phyloP scores from a whole-genome alignment of 2,329 filamentous ascomycete species.

The Chaetomiaceae sp. region DNA sequence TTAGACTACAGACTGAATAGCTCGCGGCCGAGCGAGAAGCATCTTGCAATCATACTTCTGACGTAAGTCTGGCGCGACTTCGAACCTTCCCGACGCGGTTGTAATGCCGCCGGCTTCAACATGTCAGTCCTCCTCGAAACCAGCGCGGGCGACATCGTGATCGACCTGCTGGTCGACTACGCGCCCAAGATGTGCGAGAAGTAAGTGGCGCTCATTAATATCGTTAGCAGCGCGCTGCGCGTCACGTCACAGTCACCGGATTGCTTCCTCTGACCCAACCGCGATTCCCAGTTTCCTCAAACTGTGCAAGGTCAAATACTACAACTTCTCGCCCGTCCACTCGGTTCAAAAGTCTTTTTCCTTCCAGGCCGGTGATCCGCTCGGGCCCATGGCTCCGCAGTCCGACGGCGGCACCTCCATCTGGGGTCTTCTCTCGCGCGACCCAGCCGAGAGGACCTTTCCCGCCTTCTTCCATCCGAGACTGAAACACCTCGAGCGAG shows the following conservation, averaged over 20 bases:
- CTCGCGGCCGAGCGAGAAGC: no score
- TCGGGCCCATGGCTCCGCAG: slow-evolving; percentile 74
- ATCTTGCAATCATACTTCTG: no score
- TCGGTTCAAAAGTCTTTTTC: slow-evolving; percentile 92
- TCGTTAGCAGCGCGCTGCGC: neutral
- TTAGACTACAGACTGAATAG: no score
- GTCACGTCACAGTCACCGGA: no score
- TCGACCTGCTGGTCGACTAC: slow-evolving; percentile 84
- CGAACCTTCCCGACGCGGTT: no score
- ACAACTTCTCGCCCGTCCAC: slow-evolving; percentile 92
- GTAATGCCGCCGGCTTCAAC: neutral
- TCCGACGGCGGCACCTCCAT: slow-evolving; percentile 92
- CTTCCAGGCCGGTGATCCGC: slow-evolving; percentile 90
- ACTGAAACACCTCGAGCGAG: slow-evolving; percentile 79
- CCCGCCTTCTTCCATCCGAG: slow-evolving; percentile 78
- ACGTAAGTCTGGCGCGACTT: neutral
- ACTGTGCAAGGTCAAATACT: slow-evolving; percentile 98
- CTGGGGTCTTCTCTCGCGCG: slow-evolving; percentile 72
- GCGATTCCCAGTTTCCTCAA: slow-evolving; percentile 95
- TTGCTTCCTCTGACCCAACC: no score
- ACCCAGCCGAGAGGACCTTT: slow-evolving; percentile 67
- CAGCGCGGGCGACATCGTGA: slow-evolving; percentile 86
- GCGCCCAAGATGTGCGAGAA: slow-evolving; percentile 92
- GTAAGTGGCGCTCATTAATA: slow-evolving; percentile 38
- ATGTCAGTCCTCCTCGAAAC: slow-evolving; percentile 97